A percentile compares a stretch with the other conserved stretches of the same genome.
phyloP scores from a whole-genome alignment of 257 asterid genomes.

The Anisodus acutangulus region DNA sequence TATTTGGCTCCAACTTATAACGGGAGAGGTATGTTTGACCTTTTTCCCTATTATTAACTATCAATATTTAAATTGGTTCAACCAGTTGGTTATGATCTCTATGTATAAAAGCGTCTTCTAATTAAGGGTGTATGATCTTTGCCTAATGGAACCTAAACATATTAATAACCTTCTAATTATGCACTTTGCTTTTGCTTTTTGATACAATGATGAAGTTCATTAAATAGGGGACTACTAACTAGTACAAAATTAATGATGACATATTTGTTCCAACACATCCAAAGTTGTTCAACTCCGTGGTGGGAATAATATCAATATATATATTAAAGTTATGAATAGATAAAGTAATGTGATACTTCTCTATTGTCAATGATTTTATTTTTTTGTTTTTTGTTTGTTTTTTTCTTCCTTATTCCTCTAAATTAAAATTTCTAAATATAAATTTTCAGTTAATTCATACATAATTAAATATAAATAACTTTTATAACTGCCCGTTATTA shows the following conservation, averaged over 20 bases:
- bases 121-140: background rate
- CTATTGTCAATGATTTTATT: no score
- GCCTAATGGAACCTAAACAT: background rate
- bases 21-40: no score
- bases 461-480: no score
- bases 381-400: no score
- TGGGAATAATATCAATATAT: background rate
- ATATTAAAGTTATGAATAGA: no score
- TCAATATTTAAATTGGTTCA: background rate
- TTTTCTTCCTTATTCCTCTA: no score
- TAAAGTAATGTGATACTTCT: no score
- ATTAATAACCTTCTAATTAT: background rate
- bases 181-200: background rate
- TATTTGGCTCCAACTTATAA: no score
- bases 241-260: conserved; percentile 4
- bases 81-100: background rate
- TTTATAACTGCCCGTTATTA: no score
- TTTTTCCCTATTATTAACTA: no score
- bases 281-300: background rate
- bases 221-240: background rate
- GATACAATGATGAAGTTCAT: background rate
- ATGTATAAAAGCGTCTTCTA: background rate
- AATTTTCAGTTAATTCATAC: no score
- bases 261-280: background rate
- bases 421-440: no score